Evolutionary conservation across 1,139 yeast species (phyloP).

Genomic region (Hyphopichia pseudoburtonii): DNA sequence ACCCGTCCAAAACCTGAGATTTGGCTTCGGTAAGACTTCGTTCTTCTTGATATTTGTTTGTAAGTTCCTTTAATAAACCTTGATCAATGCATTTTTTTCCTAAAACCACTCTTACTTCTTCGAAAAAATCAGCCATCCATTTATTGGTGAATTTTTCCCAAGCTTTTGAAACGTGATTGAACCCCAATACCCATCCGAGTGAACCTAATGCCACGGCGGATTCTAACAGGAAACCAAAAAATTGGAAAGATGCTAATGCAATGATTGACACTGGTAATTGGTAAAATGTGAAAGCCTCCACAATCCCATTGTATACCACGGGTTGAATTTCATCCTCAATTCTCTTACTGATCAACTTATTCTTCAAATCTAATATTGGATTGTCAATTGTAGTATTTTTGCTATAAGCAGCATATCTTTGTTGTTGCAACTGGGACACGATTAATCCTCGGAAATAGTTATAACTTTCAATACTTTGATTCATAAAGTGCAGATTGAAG

Average conservation of each 20-base stretch:
- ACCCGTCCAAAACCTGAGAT: conserved; percentile 15
- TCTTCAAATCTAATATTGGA: conserved; percentile 35
- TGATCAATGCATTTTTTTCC: conserved; percentile 40
- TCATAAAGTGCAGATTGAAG: conserved; percentile 37
- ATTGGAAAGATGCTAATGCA: conserved; percentile 31
- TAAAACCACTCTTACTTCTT: conserved; percentile 35
- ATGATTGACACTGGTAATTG: conserved; percentile 41
- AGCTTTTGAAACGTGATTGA: conserved; percentile 39
- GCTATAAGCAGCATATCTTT: conserved; percentile 20
- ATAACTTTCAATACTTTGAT: conserved; percentile 38
- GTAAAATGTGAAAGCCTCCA: conserved; percentile 33
- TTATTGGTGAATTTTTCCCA: conserved; percentile 32
- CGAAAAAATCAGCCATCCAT: conserved; percentile 35
- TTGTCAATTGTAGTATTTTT: conserved; percentile 17
- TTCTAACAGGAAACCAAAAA: conserved; percentile 35
- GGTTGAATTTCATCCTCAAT: conserved; percentile 40
- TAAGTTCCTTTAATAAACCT: conserved; percentile 38
- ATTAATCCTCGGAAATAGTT: conserved; percentile 41
- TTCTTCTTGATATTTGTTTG: conserved; percentile 22
- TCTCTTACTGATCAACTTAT: conserved; percentile 25
- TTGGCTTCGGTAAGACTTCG: conserved; percentile 16
- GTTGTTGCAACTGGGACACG: conserved; percentile 26
- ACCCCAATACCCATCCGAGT: conserved; percentile 46
- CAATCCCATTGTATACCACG: conserved; percentile 30
- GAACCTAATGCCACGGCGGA: conserved; percentile 34